phyloP scores from a whole-genome alignment of 495 filamentous ascomycete genomes.

The Penicillium paxilli region DNA sequence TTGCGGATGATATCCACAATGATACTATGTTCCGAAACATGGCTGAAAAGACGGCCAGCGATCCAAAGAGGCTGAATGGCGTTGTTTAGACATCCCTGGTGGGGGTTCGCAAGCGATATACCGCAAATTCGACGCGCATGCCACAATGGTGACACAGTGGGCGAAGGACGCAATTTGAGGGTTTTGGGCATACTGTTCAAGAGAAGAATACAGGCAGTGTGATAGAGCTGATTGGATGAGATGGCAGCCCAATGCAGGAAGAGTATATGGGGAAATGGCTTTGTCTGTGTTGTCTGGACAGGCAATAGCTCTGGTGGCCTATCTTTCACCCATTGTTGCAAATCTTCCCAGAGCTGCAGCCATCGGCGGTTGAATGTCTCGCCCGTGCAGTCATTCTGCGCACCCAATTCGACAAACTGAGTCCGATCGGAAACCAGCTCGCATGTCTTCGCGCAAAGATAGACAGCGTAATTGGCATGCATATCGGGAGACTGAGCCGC shows the following conservation, averaged over 20 bases:
- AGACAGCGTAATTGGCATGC: conserved; percentile 50
- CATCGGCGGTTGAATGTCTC: conserved; percentile 31
- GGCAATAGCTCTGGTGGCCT: conserved; percentile 42
- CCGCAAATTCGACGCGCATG: conserved; percentile 50
- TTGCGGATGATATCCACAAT: conserved; percentile 40
- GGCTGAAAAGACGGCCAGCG: conserved; percentile 46
- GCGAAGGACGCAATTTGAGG: conserved; percentile 26
- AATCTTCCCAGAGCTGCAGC: conserved; percentile 41
- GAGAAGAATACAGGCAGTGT: conserved; percentile 47
- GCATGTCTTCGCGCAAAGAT: conserved; percentile 41
- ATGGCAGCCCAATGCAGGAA: conserved; percentile 50
- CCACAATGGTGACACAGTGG: conserved; percentile 36
- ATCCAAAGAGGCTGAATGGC: conserved; percentile 52
- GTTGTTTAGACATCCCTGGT: conserved; percentile 49
- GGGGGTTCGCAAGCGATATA: conserved; percentile 47
- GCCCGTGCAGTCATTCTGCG: conserved; percentile 29
- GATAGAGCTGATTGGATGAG: conserved; percentile 49
- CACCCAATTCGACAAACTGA: conserved; percentile 35
- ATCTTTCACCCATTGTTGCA: conserved; percentile 42
- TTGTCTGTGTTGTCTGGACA: conserved; percentile 28
- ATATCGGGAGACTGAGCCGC: conserved; percentile 33
- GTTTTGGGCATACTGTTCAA: conserved; percentile 39
- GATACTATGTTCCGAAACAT: conserved; percentile 42
- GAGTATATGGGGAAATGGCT: conserved; percentile 45
- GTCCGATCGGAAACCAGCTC: conserved; percentile 43